These are phyloP conservation scores for Ceratocystiopsis brevicomis DNA, from an alignment of 2,329 filamentous ascomycete genomes.

Conservation along the genomic window DNA sequence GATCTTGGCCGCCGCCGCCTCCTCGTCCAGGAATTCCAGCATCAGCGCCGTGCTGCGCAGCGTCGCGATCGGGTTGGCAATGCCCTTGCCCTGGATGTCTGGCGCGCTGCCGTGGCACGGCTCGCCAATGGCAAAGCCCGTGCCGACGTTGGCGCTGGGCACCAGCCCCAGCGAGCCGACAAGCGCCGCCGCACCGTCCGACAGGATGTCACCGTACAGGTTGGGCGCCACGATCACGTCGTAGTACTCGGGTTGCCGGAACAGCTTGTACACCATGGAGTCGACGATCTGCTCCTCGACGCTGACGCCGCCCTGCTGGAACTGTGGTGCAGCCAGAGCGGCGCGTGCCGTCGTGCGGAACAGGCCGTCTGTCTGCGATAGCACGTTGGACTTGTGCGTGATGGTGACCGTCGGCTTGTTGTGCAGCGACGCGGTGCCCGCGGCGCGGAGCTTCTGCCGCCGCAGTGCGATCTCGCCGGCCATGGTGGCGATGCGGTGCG, in stretches of 20 bases:
- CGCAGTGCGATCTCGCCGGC: constrained; percentile 86
- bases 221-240: constrained; percentile 97
- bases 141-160: constrained; percentile 85
- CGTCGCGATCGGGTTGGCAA: constrained; percentile 93
- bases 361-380: constrained; percentile 88
- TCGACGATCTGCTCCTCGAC: constrained; percentile 98
- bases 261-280: constrained; percentile 98
- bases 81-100: constrained; percentile 80
- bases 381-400: constrained; percentile 95
- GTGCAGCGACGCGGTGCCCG: constrained; percentile 34
- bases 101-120: constrained; percentile 93
- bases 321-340: constrained; percentile 49
- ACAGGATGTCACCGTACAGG: constrained; percentile 92
- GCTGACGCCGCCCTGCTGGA: constrained; percentile 30
- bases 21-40: constrained; percentile 87
- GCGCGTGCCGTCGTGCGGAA: constrained; percentile 67
- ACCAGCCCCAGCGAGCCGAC: constrained; percentile 86
- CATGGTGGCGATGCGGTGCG: constrained; percentile 72
- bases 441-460: constrained; percentile 59
- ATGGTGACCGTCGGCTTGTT: constrained; percentile 65
- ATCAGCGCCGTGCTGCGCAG: constrained; percentile 80
- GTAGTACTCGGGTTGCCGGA: constrained; percentile 86
- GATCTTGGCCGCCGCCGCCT: constrained; percentile 70
- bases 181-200: constrained; percentile 83
- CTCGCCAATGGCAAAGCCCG: constrained; percentile 89